phyloP scores from a whole-genome alignment of 208 protist species.

The Plasmodiophora brassicae region DNA sequence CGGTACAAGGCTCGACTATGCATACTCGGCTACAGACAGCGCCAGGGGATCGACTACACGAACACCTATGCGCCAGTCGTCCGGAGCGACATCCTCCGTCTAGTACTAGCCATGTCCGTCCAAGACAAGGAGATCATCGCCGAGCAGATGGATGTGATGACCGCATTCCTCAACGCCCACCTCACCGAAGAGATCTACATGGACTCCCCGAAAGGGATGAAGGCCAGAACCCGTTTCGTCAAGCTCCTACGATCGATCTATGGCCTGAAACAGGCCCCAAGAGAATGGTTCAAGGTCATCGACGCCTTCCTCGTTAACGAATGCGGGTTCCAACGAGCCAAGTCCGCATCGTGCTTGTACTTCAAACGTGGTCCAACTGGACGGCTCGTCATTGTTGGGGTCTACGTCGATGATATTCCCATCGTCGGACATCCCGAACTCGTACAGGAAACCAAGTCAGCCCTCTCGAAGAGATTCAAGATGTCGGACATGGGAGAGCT shows the following conservation, averaged over 20 bases:
- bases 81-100: neutral
- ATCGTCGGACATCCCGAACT: neutral
- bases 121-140: neutral
- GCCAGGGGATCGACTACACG: neutral
- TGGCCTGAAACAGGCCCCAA: neutral
- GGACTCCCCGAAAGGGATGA: neutral
- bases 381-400: neutral
- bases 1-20: neutral
- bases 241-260: neutral
- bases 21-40: neutral
- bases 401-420: neutral
- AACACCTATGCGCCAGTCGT: neutral
- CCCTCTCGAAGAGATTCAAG: neutral
- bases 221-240: neutral
- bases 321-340: neutral
- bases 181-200: constrained; percentile 9
- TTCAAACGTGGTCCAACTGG: neutral
- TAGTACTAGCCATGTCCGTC: neutral
- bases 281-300: neutral
- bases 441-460: neutral
- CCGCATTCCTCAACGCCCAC: neutral
- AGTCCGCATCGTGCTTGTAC: neutral
- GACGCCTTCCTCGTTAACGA: neutral
- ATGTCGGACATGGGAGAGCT: neutral
- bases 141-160: neutral